phyloP scores from a whole-genome alignment of 2,329 filamentous ascomycete genomes.

The Alternaria triticina region DNA sequence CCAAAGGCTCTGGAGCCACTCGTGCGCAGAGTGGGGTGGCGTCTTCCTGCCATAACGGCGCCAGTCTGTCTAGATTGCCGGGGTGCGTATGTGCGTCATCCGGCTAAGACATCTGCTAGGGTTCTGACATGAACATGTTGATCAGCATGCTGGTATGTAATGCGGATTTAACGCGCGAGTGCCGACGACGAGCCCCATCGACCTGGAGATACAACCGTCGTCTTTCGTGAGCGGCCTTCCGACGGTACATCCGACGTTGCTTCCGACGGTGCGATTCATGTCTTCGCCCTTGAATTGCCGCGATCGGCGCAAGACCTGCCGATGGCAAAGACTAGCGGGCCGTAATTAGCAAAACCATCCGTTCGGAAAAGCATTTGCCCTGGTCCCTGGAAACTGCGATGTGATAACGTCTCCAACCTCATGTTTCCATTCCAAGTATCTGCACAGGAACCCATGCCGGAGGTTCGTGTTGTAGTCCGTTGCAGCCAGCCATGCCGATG shows the following conservation, averaged over 20 bases:
- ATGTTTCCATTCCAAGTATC: rapidly evolving
- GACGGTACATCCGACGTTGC: not conserved
- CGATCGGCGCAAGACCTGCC: not conserved
- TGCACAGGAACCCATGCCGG: rapidly evolving
- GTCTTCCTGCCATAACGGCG: slow-evolving; percentile 1
- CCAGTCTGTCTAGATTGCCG: not conserved
- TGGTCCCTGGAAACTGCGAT: not conserved
- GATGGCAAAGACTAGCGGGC: not conserved
- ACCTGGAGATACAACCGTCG: no score
- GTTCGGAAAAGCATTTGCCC: not conserved
- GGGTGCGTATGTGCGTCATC: slow-evolving; percentile 11
- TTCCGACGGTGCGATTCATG: not conserved
- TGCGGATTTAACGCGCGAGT: not conserved
- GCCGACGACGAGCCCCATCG: not conserved
- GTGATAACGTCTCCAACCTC: not conserved
- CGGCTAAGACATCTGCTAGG: slow-evolving; percentile 1
- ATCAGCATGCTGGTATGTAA: not conserved
- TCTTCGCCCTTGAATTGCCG: not conserved
- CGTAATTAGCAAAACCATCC: not conserved
- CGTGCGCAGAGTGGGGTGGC: slow-evolving; percentile 9
- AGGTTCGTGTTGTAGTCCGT: not conserved
- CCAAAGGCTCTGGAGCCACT: not conserved
- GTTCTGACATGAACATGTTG: not conserved
- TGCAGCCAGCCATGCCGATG: not conserved
- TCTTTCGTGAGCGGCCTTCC: not conserved